phyloP scores from a whole-genome alignment of 2,329 filamentous ascomycete genomes.

The Penicillium psychrosexuale region DNA sequence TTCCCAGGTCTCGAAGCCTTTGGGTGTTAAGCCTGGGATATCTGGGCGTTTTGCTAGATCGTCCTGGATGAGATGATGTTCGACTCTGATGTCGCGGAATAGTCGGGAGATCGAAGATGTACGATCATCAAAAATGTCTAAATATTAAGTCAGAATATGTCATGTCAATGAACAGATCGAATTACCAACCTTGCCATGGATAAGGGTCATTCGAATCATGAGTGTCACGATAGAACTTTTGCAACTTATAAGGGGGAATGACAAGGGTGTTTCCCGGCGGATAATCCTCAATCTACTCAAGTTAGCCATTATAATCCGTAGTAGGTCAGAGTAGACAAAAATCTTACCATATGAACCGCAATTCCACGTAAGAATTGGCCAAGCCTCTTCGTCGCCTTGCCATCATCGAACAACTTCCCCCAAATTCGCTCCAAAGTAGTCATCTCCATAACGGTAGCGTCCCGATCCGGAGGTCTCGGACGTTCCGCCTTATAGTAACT shows the following conservation, averaged over 20 bases:
- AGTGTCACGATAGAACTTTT: constrained; percentile 68
- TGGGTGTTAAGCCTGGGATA: constrained; percentile 63
- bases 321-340: not conserved
- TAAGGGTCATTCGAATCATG: constrained; percentile 63
- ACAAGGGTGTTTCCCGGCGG: constrained; percentile 66
- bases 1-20: constrained; percentile 71
- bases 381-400: constrained; percentile 64
- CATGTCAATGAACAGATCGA: not conserved
- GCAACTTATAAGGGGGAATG: constrained; percentile 72
- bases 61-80: constrained; percentile 65
- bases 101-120: constrained; percentile 57
- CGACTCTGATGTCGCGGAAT: constrained; percentile 52
- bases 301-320: constrained; percentile 13
- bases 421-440: constrained; percentile 69
- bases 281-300: constrained; percentile 64
- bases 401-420: constrained; percentile 70
- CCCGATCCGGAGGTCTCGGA: constrained; percentile 38
- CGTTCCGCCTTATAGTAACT: constrained; percentile 27
- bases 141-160: constrained; percentile 10
- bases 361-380: constrained; percentile 70
- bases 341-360: constrained; percentile 65
- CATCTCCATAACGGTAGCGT: constrained; percentile 47
- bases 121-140: constrained; percentile 55
- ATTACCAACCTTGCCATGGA: constrained; percentile 61
- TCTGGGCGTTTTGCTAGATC: constrained; percentile 52